Percentiles rank a stretch among this genome's conserved stretches.
Conservation (phyloP, 2,329 filamentous ascomycete genomes). For the Botrytis deweyae region DNA sequence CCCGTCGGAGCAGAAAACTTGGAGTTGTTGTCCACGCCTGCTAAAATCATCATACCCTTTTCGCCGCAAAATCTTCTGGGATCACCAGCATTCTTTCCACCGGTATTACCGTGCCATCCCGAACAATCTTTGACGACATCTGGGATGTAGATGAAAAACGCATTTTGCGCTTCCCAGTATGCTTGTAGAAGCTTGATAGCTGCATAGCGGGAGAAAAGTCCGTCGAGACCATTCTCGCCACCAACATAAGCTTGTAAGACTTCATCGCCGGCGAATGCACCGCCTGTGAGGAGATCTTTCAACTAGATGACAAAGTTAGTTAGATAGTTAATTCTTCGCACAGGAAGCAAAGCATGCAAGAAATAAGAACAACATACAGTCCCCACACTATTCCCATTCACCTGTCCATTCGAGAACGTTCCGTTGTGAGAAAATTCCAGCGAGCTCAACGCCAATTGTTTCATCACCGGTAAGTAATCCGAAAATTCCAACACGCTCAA, state of each 20-base stretch:
- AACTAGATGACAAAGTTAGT: not conserved
- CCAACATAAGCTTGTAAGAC: not conserved
- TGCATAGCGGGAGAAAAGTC: not conserved
- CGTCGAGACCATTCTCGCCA: not conserved
- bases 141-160: conserved; percentile 1
- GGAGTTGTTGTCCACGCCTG: not conserved
- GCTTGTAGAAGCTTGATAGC: not conserved
- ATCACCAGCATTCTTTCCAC: not conserved
- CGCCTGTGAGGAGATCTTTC: not conserved
- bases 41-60: conserved; percentile 1
- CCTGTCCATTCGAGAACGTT: not conserved
- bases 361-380: not conserved
- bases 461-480: not conserved
- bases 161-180: conserved; percentile 4
- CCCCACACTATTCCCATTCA: not conserved
- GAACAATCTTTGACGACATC: not conserved
- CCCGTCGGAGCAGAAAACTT: not conserved
- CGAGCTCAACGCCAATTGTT: not conserved
- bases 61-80: not conserved
- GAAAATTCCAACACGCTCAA: not conserved
- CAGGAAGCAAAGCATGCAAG: no score
- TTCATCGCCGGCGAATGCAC: not conserved
- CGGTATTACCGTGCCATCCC: not conserved
- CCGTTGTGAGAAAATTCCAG: not conserved
- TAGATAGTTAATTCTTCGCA: no score